Evolutionary conservation across 129 eudicot genomes (phyloP).

Genomic region (Deinandra increscens): DNA sequence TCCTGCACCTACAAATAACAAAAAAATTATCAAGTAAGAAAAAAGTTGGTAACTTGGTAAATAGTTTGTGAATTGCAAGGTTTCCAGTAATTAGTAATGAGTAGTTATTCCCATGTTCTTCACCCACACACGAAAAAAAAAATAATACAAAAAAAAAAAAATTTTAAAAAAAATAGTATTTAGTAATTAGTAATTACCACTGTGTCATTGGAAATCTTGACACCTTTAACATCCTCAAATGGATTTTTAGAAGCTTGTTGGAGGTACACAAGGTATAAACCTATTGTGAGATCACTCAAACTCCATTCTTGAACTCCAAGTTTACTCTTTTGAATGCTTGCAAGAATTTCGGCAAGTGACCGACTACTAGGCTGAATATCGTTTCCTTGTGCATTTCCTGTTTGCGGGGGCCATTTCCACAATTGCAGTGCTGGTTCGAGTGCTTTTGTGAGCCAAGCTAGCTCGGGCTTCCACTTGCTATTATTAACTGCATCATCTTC

Average conservation of each 20-base stretch:
- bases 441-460: constrained; percentile 84
- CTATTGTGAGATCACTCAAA: constrained; percentile 90
- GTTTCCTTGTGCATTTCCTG: constrained; percentile 49
- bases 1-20: constrained; percentile 59
- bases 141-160: too few species aligned
- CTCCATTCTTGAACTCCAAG: constrained; percentile 92
- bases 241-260: constrained; percentile 78
- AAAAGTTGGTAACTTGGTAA: not conserved
- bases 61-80: constrained; percentile 9
- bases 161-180: too few species aligned
- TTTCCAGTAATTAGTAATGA: constrained; percentile 13
- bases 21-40: not conserved
- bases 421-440: constrained; percentile 91
- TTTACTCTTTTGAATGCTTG: constrained; percentile 85
- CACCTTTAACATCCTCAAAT: constrained; percentile 77
- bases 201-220: constrained; percentile 65
- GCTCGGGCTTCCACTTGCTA: constrained; percentile 66
- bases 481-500: constrained; percentile 46
- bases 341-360: constrained; percentile 70
- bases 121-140: too few species aligned
- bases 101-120: too few species aligned
- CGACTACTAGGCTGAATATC: constrained; percentile 65
- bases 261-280: constrained; percentile 85
- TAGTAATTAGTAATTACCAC: constrained; percentile 42
- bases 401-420: constrained; percentile 62